Evolutionary conservation across 148 eudicot species (phyloP).

Genomic region (Cornus controversa): DNA sequence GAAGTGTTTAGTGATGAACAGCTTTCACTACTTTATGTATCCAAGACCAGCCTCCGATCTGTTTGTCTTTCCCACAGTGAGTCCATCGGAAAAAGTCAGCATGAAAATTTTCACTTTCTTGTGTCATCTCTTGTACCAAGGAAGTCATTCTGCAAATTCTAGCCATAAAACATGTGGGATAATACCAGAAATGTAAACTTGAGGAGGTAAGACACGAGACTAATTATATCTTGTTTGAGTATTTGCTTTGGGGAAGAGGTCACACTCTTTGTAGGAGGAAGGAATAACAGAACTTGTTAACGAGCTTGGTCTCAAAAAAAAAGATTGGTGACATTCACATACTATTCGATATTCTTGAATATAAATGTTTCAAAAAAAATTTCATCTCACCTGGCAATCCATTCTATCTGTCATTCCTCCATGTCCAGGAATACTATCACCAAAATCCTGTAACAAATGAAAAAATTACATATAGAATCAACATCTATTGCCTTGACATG

Average conservation of each 20-base stretch:
- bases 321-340: neutral
- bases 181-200: neutral
- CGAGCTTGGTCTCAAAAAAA: neutral
- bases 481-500: neutral
- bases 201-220: neutral
- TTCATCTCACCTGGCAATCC: constrained; percentile 82
- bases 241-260: neutral
- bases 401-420: constrained; percentile 96
- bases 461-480: neutral
- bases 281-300: neutral
- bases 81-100: neutral
- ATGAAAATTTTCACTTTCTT: neutral
- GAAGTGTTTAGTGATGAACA: neutral
- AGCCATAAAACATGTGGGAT: neutral
- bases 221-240: neutral
- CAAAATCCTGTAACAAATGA: constrained; percentile 65
- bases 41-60: neutral
- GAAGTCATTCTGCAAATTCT: neutral
- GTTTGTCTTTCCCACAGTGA: neutral
- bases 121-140: neutral
- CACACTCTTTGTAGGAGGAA: neutral
- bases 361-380: neutral
- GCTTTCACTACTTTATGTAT: too few species aligned
- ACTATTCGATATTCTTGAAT: neutral
- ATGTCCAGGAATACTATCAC: constrained; percentile 98